phyloP scores from a whole-genome alignment of 78 protist species.

The Dictyostelium brefeldianum region DNA sequence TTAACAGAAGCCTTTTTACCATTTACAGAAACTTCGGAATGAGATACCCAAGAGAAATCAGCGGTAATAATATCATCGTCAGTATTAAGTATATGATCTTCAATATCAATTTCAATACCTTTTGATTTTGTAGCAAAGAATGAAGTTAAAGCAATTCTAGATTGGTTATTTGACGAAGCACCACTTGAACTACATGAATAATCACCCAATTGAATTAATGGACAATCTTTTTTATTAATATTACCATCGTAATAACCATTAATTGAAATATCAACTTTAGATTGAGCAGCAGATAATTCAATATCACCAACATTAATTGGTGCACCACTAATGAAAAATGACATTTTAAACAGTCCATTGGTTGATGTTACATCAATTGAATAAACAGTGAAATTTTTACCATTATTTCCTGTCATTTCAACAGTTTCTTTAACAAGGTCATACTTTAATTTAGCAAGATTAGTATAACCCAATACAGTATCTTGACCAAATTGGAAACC shows the following conservation, averaged over 20 bases:
- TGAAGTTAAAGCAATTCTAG: not conserved
- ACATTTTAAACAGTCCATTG: not conserved
- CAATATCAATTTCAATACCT: not conserved
- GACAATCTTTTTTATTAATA: not conserved
- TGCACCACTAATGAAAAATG: not conserved
- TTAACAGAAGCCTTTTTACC: not conserved
- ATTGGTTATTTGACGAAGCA: not conserved
- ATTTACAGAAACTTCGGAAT: not conserved
- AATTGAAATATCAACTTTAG: constrained; percentile 8
- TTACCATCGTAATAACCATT: not conserved
- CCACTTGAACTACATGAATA: not conserved
- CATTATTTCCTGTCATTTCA: not conserved
- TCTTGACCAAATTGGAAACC: constrained; percentile 24
- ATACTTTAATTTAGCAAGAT: not conserved
- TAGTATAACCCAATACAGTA: not conserved
- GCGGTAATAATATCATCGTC: not conserved
- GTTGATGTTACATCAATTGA: not conserved
- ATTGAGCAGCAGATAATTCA: not conserved
- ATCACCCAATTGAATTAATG: not conserved
- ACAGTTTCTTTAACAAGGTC: not conserved
- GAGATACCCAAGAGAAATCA: not conserved
- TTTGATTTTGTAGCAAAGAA: not conserved
- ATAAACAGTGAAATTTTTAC: not conserved
- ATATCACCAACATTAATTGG: constrained; percentile 3
- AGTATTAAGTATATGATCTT: not conserved